These are phyloP conservation scores for Nadsonia fulvescens DNA, from an alignment of 805 yeast genomes.

Conservation along the genomic window DNA sequence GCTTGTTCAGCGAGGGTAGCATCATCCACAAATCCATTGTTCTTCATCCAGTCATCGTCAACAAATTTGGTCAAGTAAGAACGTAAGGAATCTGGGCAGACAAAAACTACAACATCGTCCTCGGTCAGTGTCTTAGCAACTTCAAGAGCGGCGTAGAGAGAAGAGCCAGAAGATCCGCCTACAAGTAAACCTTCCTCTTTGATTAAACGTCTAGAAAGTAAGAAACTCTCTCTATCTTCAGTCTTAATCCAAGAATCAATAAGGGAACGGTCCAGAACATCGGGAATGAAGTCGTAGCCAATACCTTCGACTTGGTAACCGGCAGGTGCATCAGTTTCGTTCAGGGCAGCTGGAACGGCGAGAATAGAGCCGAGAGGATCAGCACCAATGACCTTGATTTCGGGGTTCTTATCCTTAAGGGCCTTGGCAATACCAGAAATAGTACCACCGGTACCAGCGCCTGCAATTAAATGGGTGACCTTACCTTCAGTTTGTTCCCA, in stretches of 20 bases:
- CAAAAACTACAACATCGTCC: constrained; percentile 58
- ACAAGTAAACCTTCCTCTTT: constrained; percentile 73
- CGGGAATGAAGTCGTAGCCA: constrained; percentile 79
- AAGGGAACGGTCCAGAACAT: constrained; percentile 45
- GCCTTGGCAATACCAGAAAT: constrained; percentile 66
- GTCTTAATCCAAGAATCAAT: constrained; percentile 78
- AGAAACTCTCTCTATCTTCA: constrained; percentile 64
- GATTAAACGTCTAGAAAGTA: constrained; percentile 64
- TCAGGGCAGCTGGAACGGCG: constrained; percentile 60
- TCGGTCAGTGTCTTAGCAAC: constrained; percentile 53
- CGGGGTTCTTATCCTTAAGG: constrained; percentile 50
- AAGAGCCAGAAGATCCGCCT: constrained; percentile 82
- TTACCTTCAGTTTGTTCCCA: constrained; percentile 64
- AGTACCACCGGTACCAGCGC: constrained; percentile 93
- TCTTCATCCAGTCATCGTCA: constrained; percentile 80
- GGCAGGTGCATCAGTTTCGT: constrained; percentile 30
- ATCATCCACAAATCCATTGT: constrained; percentile 53
- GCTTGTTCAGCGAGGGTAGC: constrained; percentile 23
- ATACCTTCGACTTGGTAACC: constrained; percentile 75
- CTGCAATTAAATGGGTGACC: constrained; percentile 62
- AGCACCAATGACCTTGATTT: constrained; percentile 53
- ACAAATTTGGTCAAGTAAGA: constrained; percentile 76
- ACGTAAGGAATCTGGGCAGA: constrained; percentile 75
- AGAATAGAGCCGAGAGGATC: constrained; percentile 79
- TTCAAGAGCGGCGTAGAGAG: constrained; percentile 59